A percentile compares a stretch with the other conserved stretches of the same genome.
These are phyloP conservation scores for Chytriomyces hyalinus DNA, from an alignment of 192 early-diverging fungal genomes.

Conservation along the genomic window DNA sequence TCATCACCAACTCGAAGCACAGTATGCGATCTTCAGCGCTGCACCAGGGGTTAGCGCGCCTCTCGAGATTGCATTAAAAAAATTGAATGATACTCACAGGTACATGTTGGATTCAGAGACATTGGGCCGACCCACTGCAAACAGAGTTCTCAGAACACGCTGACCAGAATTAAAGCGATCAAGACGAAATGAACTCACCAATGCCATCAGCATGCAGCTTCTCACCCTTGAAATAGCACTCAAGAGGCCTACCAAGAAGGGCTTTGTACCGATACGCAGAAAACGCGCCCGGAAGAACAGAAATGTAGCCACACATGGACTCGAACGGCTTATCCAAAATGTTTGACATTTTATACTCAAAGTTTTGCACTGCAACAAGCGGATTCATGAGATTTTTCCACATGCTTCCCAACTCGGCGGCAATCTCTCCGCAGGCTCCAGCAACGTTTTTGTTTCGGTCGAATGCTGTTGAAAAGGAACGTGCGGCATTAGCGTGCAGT, in stretches of 20 bases:
- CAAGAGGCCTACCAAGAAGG: constrained; percentile 69
- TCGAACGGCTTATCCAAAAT: constrained; percentile 87
- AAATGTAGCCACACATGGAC: constrained; percentile 91
- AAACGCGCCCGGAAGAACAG: constrained; percentile 84
- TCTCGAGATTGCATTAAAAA: constrained; percentile 43
- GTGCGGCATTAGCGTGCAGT: neutral
- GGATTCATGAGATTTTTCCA: constrained; percentile 71
- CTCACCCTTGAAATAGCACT: constrained; percentile 72
- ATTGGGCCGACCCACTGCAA: constrained; percentile 52
- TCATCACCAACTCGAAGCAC: constrained; percentile 82
- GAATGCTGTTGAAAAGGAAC: constrained; percentile 55
- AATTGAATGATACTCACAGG: constrained; percentile 52
- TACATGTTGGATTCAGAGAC: constrained; percentile 53
- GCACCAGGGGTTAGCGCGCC: neutral
- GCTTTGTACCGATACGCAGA: constrained; percentile 81
- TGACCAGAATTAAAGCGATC: constrained; percentile 69
- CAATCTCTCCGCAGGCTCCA: constrained; percentile 83
- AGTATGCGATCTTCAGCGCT: constrained; percentile 81
- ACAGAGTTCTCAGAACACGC: constrained; percentile 57
- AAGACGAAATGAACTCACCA: constrained; percentile 36
- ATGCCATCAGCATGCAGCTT: constrained; percentile 42
- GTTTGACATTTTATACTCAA: constrained; percentile 89
- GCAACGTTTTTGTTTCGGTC: constrained; percentile 74
- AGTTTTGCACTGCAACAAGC: constrained; percentile 79
- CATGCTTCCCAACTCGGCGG: constrained; percentile 64